Percentiles rank a stretch among this genome's conserved stretches.
Conservation (phyloP, 163 green algal species). For the Chlorella variabilis region DNA sequence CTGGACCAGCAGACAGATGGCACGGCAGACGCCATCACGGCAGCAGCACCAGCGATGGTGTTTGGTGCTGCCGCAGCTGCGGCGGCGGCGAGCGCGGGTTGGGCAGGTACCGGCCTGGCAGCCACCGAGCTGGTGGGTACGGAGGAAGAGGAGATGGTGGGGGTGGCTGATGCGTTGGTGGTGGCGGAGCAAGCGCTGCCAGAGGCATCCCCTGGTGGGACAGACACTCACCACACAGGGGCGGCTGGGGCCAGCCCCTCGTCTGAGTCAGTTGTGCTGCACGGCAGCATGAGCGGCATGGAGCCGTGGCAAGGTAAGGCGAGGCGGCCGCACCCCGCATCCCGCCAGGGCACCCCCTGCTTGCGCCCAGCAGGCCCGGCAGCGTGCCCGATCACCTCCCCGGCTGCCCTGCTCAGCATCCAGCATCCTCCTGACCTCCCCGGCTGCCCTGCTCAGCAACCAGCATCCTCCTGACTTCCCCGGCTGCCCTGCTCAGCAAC, state of each 20-base stretch:
- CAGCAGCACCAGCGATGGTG: not conserved
- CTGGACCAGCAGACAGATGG: not conserved
- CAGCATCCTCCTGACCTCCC: no score
- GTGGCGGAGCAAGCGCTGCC: not conserved
- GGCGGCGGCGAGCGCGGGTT: not conserved
- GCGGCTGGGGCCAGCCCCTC: not conserved
- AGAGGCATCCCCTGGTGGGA: not conserved
- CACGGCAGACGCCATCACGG: not conserved
- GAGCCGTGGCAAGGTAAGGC: not conserved
- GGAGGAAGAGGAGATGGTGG: not conserved
- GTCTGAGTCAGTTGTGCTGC: not conserved
- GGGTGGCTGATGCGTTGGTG: not conserved
- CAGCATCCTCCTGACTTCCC: no score
- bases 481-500: no score
- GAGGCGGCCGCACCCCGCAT: not conserved
- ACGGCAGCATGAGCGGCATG: constrained; percentile 8
- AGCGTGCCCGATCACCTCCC: no score
- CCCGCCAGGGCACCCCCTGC: no score
- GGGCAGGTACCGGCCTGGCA: not conserved
- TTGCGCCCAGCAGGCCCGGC: no score
- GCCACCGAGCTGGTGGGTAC: not conserved
- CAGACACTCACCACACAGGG: not conserved
- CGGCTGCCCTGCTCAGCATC: no score
- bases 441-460: no score
- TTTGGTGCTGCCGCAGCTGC: not conserved